Evolutionary conservation across 176 grass and related monocot species (phyloP), one percentile per base, ranked within the genome.

Genomic region (Oropetium thomaeum): DNA sequence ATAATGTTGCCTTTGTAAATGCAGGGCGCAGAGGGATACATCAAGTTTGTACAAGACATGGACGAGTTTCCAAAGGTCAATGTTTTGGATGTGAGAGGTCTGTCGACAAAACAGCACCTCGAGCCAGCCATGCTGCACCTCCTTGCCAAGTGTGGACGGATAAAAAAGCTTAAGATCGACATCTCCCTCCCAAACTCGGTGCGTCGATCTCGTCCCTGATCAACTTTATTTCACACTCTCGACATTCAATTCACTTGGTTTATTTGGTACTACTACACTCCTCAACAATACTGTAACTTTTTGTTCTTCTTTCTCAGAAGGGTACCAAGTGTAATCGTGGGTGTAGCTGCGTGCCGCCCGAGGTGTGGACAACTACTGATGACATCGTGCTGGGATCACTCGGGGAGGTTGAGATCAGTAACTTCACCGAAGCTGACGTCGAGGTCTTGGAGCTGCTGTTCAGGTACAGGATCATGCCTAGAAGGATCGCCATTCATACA

Each of bases 351-450:
- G 5, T 19, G 26, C 63, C 37, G 3, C 47, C 25, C 0, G 31
- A 20, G 48, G 53, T 16, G 22, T 67, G 47, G 38, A 60, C 5
- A 16, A 34, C 48, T 0, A 34, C 48, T 0, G 19, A 79, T 8
- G 51, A 45, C 1, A 2, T 70, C 4, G 2, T 2, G 1, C 29
- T 80, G 13, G 66, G 60, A 45, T 80, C 53, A 5, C 77, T 80
- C 0, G 53, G 70, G 22, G 77, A 80, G 22, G 17, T 80, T n/a
- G 65, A 80, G 19, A 80, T 70, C 39, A 42, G 19, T 34, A 47
- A 14, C 29, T 80, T 80, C 65, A 70, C 53, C 3, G 69, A n/a
- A 43, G 19, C 30, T 2, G 0, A 17, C 2, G 77, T 70, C 2
- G 54, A 55, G n/a, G 12, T 60, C 14, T 20, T 70, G 39, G 60